These are phyloP conservation scores for Moesziomyces sp. DNA, from an alignment of 1,284 basidiomycete species.

Conservation along the genomic window DNA sequence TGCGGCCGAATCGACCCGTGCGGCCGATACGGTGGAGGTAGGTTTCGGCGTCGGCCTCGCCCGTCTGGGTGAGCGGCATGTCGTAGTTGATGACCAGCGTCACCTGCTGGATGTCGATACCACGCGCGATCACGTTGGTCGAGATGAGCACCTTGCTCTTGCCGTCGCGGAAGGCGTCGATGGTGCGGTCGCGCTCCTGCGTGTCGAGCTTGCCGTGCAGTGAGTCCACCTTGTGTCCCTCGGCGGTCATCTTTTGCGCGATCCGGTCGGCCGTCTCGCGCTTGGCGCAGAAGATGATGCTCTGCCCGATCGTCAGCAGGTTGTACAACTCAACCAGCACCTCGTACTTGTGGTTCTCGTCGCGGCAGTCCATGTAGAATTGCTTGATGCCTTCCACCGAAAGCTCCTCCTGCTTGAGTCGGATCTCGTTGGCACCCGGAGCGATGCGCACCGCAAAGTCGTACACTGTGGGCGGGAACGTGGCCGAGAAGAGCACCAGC, in stretches of 20 bases:
- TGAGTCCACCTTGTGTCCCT: conserved; percentile 96
- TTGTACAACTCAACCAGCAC: conserved; percentile 91
- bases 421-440: conserved; percentile 94
- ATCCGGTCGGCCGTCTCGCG: conserved; percentile 93
- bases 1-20: conserved; percentile 66
- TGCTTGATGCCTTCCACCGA: conserved; percentile 95
- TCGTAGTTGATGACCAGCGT: conserved; percentile 88
- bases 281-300: conserved; percentile 87
- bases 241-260: conserved; percentile 85
- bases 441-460: conserved; percentile 90
- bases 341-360: conserved; percentile 93
- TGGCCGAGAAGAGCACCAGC: conserved; percentile 96
- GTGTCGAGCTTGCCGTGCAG: conserved; percentile 94
- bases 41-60: conserved; percentile 88
- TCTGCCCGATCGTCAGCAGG: conserved; percentile 92
- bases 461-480: conserved; percentile 93
- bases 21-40: conserved; percentile 95
- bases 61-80: conserved; percentile 76
- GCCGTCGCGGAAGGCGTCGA: conserved; percentile 95
- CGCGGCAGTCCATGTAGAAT: conserved; percentile 88
- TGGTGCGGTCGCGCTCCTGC: conserved; percentile 86
- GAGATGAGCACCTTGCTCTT: conserved; percentile 97
- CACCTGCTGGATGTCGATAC: conserved; percentile 98
- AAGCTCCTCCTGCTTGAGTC: conserved; percentile 91
- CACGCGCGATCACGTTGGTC: conserved; percentile 97